Base-by-base conservation (phyloP, 2,329 filamentous ascomycete species). In the Pseudogymnoascus sp. region DNA sequence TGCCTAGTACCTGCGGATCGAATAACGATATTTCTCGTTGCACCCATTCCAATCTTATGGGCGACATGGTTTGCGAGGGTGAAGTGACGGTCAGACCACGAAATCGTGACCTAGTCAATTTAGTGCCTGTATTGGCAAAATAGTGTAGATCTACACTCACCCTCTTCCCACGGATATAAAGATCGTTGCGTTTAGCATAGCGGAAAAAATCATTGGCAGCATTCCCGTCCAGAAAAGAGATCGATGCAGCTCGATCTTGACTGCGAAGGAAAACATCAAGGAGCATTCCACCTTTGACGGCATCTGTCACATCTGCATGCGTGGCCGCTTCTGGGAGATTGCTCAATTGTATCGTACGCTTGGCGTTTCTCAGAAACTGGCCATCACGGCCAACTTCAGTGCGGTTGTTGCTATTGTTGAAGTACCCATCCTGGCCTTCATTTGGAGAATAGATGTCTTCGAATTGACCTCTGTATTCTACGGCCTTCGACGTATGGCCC, bases 11-110 rank as follows among this genome's bases (percentile, higher is more conserved):
- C 79, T 67, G 83, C 83, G 8, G 81, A 81, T 63, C 83, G 82
- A 43, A 96, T 82, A 18, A 93, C 76, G 38, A 96, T 73, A 69
- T 93, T 95, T 64, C 91, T 85, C 43, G 85, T 89, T 12, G 88
- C 88, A 12, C 90, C 89, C 58, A 74, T 78, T 40, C 75, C 74
- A 62, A 93, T 81, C 71, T 88, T 89, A 72, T 81, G 79, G 21
- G 82, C 80, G 61, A 92, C 79, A 71, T 90, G 84, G 2, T 77
- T 76, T 1, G 83, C 79, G 7, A 93, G 77, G 33, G 80, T 79
- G 70, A 87, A 92, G 69, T 93, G 90, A 11, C 84, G 83, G 37
- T 90, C 83, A 60, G 81, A 83, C 90, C 90, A 93, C 64, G 78
- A 79, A 38, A 90, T 79, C 12, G 86, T 80, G 58, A 92, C 78